Evolutionary conservation across 2,329 filamentous ascomycete genomes (phyloP), one percentile per base, ranked within the genome.

Genomic region (Fusarium paranaense): DNA sequence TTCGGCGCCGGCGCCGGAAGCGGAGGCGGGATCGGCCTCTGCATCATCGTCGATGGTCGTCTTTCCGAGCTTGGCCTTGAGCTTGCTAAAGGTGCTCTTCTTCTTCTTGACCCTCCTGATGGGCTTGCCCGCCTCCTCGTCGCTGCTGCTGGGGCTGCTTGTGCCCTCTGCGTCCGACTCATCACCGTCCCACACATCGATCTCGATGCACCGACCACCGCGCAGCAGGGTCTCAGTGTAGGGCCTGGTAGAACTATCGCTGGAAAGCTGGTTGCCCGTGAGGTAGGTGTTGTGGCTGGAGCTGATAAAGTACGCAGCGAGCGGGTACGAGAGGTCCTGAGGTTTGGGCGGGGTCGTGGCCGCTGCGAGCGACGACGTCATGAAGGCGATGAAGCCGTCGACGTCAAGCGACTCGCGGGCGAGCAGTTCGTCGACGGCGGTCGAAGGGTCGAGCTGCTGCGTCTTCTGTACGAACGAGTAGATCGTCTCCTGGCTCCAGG

Each of bases 231-330:
- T 94, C 60, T 92, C 92, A 75, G 94, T 94, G 85, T 98, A 98
- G 3, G 94, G 93, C 75, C 95, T 93, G 0, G 94, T 95, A 80
- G 95, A 97, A 62, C 95, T 97, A 70, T 93, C 91, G 76, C 95
- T 96, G 69, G 90, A 94, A 16, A 98, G 90, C 85, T 98, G 95
- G 80, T 96, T 94, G 27, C 95, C 95, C 2, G 95, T 90, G 25
- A 98, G 89, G 77, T 98, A 98, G 0, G 95, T 98, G 83, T 98
- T 98, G 87, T 98, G 95, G 66, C 95, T 98, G 77, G 94, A 97
- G 72, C 93, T 97, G 80, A 98, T 94, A 83, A 95, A 98, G 83
- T 98, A 98, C 83, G 95, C 95, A 68, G 95, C 93, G 72, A 98
- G 85, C 0, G 95, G 95, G 78, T 91, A 93, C 61, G 94, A 90